Conservation (phyloP, 2,329 filamentous ascomycete genomes). For the Eutypa lata region DNA sequence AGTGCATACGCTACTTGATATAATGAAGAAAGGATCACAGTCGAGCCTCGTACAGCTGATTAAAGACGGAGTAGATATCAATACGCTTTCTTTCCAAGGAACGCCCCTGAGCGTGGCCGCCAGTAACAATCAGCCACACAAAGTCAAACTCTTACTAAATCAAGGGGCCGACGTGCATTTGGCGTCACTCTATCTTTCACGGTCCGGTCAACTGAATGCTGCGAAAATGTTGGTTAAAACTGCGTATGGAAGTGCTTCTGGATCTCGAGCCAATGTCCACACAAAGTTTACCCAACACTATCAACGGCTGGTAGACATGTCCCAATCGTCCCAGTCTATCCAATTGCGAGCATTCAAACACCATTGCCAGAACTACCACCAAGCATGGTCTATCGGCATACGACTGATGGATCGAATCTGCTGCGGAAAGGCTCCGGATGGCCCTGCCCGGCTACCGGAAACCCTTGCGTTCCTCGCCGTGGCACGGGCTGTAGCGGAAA, state of each 20-base stretch:
- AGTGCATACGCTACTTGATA: background rate
- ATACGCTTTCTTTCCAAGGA: slow-evolving; percentile 1
- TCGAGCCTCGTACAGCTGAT: background rate
- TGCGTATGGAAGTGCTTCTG: background rate
- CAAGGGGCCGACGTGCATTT: slow-evolving; percentile 5
- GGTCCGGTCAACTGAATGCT: slow-evolving; percentile 2
- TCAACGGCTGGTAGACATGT: background rate
- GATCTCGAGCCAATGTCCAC: background rate
- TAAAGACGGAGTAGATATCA: background rate
- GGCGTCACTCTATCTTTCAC: slow-evolving; percentile 2
- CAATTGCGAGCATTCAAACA: slow-evolving; percentile 1
- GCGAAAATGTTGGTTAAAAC: slow-evolving; percentile 2
- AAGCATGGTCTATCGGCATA: slow-evolving; percentile 5
- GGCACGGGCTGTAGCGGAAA: slow-evolving; percentile 7
- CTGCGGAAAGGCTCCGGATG: background rate
- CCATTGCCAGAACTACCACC: background rate
- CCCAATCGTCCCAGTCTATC: background rate
- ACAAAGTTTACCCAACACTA: slow-evolving; percentile 5
- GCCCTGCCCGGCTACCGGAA: slow-evolving; percentile 2
- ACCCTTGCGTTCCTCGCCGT: slow-evolving; percentile 6
- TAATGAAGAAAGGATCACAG: background rate
- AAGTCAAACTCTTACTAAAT: slow-evolving; percentile 3
- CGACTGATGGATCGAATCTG: slow-evolving; percentile 4
- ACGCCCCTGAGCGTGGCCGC: slow-evolving; percentile 3
- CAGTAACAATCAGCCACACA: background rate